Evolutionary conservation across 139 green algal genomes (phyloP).

Genomic region (Dunaliella primolecta): DNA sequence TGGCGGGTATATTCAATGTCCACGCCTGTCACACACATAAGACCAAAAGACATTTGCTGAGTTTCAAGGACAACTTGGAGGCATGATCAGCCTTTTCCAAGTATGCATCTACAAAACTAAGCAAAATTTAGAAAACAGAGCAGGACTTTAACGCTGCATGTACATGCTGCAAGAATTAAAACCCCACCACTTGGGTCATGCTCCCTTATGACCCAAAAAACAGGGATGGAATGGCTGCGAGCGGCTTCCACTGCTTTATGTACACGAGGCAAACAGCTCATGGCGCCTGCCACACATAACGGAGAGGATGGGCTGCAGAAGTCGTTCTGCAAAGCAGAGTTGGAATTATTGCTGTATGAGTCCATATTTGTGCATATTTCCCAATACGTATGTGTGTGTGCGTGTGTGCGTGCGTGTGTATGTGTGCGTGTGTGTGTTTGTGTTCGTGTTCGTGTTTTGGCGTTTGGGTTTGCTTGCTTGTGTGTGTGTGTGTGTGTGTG

Average conservation of each 20-base stretch:
- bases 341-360: neutral
- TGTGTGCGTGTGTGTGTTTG: neutral
- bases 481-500: too few species aligned
- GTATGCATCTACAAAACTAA: too few species aligned
- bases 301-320: constrained; percentile 37
- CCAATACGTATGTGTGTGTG: neutral
- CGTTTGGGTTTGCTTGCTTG: too few species aligned
- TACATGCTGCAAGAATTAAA: neutral
- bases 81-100: too few species aligned
- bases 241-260: constrained; percentile 21
- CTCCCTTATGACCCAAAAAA: constrained; percentile 56
- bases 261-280: constrained; percentile 38
- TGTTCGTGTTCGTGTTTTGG: neutral
- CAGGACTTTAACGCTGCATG: neutral
- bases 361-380: neutral
- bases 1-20: constrained; percentile 56
- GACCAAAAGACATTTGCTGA: too few species aligned
- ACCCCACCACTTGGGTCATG: constrained; percentile 32
- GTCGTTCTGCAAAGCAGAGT: constrained; percentile 54
- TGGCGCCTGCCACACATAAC: constrained; percentile 41
- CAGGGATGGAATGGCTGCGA: constrained; percentile 15
- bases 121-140: neutral
- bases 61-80: neutral
- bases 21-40: constrained; percentile 33
- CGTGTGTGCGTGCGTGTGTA: neutral